A percentile compares a stretch with the other conserved stretches of the same genome.
Conservation (phyloP, 495 filamentous ascomycete genomes). For the Tuber magnatum region DNA sequence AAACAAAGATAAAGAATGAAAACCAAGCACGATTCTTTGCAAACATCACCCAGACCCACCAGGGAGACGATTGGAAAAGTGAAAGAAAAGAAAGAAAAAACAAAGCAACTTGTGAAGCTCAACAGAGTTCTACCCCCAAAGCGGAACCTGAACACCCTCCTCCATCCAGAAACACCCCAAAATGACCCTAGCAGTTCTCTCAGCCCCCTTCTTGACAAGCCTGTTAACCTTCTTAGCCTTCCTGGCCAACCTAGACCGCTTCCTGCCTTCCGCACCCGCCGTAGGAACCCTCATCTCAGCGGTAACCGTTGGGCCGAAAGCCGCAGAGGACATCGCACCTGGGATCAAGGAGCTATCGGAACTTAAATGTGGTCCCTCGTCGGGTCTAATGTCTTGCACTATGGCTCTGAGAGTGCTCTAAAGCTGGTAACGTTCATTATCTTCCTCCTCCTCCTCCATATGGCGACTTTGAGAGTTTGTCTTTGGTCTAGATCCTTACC, state of each 20-base stretch:
- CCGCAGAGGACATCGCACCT: background rate
- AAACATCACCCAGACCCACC: too few species aligned
- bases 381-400: background rate
- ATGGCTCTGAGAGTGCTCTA: background rate
- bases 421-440: background rate
- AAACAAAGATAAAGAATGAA: too few species aligned
- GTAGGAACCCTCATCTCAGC: background rate
- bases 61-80: too few species aligned
- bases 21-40: too few species aligned
- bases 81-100: background rate
- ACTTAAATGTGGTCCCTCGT: background rate
- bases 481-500: background rate
- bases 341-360: background rate
- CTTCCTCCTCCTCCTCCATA: background rate
- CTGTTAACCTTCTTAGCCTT: background rate
- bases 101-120: too few species aligned
- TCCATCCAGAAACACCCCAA: background rate
- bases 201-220: background rate
- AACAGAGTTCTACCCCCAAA: background rate
- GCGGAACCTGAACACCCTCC: background rate
- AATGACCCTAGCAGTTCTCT: background rate
- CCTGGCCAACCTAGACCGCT: background rate
- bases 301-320: background rate
- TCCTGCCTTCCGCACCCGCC: too few species aligned
- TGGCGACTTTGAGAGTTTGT: too few species aligned